Base-by-base conservation (phyloP, 805 yeast species). In the Wickerhamiella bombiphila region DNA sequence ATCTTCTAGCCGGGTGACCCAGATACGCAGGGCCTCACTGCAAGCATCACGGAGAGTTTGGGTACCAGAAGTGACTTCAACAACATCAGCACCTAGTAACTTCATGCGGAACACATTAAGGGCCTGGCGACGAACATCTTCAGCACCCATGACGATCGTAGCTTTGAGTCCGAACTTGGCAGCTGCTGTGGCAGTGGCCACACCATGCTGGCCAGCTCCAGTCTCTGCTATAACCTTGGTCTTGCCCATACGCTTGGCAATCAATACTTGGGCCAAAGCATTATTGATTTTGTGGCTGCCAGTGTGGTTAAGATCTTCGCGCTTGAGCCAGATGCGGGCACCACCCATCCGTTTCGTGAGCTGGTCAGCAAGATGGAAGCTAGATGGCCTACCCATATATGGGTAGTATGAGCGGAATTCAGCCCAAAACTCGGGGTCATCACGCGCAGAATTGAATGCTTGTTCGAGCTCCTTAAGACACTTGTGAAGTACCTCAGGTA, bases 81-180 rank as follows among this genome's bases (percentile, higher is more conserved):
- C 73, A 41, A 91, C 98, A 39, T 80, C 77, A 29, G 99, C 99
- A 50, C 99, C 99, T 44, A 91, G 67, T 35, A 91, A 78, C 60
- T 83, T 72, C 94, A 91, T 91, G 67, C 99, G 75, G 70, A 91
- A 91, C 29, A 91, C 99, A 54, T 91, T 91, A 48, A 91, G 68
- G 11, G 99, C 96, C 69, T 91, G 99, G 63, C 99, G 81, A 60
- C 95, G 79, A 32, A 82, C 94, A 64, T 91, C 99, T 63, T 91
- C 98, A 32, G 97, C 97, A 45, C 99, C 99, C 99, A 91, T 91
- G 55, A 73, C 88, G 25, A 91, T 93, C 13, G 82, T 82, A 66
- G 98, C 91, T 57, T 80, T 72, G 61, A 91, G 59, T 37, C 98
- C 98, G 51, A 91, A 63, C 46, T 64, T 65, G 31, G 70, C 70